Evolutionary conservation across 179 eudicot genomes (phyloP).

Genomic region (Silene coronaria): DNA sequence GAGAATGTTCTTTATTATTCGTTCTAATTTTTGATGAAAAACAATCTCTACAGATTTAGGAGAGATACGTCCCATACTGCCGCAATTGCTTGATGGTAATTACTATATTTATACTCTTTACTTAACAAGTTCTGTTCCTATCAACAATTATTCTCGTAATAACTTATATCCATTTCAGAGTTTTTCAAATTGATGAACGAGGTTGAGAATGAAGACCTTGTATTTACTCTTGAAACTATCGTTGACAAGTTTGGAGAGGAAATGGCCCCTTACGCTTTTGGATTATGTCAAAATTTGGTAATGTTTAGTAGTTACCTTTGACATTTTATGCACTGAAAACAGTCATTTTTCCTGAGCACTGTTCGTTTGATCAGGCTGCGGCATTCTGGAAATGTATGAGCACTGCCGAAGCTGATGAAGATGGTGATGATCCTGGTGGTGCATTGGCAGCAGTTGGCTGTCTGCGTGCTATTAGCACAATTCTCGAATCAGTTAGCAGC

Average conservation of each 20-base stretch:
- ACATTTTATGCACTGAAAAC: neutral
- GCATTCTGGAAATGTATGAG: conserved; percentile 97
- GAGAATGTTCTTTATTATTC: neutral
- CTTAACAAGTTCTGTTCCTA: neutral
- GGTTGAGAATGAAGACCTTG: conserved; percentile 99
- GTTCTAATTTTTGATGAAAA: neutral
- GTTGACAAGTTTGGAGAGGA: conserved; percentile 99
- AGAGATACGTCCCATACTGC: conserved; percentile 95
- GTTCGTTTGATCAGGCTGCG: conserved; percentile 54
- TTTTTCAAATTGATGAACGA: conserved; percentile 97
- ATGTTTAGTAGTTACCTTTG: conserved; percentile 1
- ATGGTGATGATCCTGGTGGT: conserved; percentile 97
- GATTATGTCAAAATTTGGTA: conserved; percentile 97
- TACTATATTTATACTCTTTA: neutral
- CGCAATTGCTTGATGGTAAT: conserved; percentile 91
- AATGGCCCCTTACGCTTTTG: conserved; percentile 99
- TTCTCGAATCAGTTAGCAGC: conserved; percentile 93
- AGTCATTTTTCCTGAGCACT: neutral
- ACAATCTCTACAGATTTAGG: conserved; percentile 57
- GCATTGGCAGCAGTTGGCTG: conserved; percentile 99
- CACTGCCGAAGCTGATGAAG: conserved; percentile 88
- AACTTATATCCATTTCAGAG: conserved; percentile 38
- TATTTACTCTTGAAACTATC: conserved; percentile 94
- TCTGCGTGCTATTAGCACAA: conserved; percentile 97
- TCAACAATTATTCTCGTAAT: neutral